Percentiles rank a stretch among this genome's conserved stretches.
Conservation (phyloP, 345 rosid genomes). For the Murraya paniculata region DNA sequence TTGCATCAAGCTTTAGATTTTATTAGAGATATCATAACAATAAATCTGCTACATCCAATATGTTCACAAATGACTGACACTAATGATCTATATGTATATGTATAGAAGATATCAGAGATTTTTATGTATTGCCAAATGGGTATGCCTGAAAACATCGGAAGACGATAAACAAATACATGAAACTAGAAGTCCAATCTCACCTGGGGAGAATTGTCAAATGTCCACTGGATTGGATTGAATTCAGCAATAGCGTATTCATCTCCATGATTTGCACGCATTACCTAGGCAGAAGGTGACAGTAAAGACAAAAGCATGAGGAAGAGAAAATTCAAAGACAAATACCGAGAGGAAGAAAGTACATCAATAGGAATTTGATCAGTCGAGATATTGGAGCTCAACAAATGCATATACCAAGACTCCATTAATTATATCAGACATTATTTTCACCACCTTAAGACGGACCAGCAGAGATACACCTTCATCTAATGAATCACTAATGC, state of each 20-base stretch:
- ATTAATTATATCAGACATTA: background rate
- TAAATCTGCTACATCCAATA: background rate
- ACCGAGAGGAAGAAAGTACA: background rate
- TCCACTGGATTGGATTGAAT: conserved; percentile 70
- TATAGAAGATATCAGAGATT: background rate
- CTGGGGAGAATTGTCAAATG: conserved; percentile 51
- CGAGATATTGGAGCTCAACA: background rate
- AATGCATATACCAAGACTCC: background rate
- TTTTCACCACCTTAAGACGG: background rate
- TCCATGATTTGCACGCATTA: conserved; percentile 73
- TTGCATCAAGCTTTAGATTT: background rate
- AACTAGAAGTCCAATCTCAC: conserved; percentile 29
- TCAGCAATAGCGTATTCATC: conserved; percentile 68
- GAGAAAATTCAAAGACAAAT: background rate
- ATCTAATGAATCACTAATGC: background rate
- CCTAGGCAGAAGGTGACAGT: conserved; percentile 35
- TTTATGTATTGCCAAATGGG: no score
- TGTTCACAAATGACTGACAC: background rate
- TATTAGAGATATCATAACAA: background rate
- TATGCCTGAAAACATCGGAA: background rate
- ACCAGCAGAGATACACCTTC: background rate
- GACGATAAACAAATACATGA: background rate
- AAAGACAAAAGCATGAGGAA: background rate
- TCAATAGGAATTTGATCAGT: background rate
- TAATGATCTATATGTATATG: background rate